Evolutionary conservation across 208 protist genomes (phyloP).

Genomic region (Tritrichomonas foetus): DNA sequence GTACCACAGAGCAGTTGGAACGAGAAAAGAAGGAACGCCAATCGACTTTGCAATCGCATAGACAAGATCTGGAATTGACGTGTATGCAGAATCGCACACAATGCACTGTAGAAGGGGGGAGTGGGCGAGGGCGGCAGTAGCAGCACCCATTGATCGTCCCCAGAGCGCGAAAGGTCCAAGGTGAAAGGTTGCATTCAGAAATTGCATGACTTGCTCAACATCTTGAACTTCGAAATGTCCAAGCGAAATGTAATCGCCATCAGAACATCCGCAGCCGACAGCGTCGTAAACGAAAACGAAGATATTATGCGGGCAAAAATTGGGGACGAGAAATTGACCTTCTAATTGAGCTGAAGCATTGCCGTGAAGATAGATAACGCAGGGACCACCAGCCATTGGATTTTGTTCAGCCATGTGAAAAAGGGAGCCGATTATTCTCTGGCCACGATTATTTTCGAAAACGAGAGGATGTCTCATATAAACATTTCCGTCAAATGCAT

Average conservation of each 20-base stretch:
- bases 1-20: neutral
- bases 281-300: neutral
- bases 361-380: neutral
- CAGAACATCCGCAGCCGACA: neutral
- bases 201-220: neutral
- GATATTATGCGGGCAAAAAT: neutral
- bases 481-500: neutral
- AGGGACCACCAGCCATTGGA: neutral
- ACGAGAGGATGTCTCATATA: neutral
- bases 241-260: neutral
- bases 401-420: neutral
- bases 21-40: neutral
- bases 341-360: slow-evolving; percentile 4
- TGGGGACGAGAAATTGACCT: neutral
- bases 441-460: neutral
- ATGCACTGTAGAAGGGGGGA: neutral
- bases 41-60: neutral
- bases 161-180: neutral
- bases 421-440: neutral
- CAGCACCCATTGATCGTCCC: slow-evolving; percentile 31
- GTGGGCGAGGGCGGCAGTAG: neutral
- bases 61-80: neutral
- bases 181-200: neutral
- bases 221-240: neutral
- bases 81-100: neutral